Conservation (phyloP, 805 yeast genomes). For the Starmerella potacharoeniae region DNA sequence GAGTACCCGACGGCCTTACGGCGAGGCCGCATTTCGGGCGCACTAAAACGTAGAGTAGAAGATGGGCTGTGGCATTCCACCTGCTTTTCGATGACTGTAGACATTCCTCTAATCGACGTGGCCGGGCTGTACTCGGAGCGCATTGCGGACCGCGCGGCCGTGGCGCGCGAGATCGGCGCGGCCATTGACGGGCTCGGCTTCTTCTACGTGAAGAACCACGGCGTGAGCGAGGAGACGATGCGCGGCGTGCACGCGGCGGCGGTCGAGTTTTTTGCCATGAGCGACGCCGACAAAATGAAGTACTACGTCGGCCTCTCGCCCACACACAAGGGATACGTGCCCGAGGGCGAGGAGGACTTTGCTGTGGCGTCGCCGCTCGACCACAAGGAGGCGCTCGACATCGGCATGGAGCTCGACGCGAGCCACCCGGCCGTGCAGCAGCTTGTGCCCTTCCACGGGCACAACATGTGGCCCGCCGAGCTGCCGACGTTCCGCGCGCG, state of each 20-base stretch:
- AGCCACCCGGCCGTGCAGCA: conserved; percentile 32
- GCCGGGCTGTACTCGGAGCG: conserved; percentile 6
- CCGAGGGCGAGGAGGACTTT: conserved; percentile 14
- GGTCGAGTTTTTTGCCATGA: conserved; percentile 36
- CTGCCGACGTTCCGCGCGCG: conserved; percentile 37
- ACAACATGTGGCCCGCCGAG: conserved; percentile 44
- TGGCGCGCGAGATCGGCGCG: conserved; percentile 25
- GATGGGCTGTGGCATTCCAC: no score
- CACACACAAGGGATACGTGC: conserved; percentile 33
- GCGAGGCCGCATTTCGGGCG: no score
- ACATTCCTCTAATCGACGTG: conserved; percentile 10
- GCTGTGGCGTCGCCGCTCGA: conserved; percentile 31
- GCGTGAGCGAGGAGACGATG: not conserved
- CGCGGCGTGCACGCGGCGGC: conserved; percentile 33
- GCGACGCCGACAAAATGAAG: conserved; percentile 35
- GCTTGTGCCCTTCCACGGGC: conserved; percentile 37
- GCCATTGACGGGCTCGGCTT: conserved; percentile 51
- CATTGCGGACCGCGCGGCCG: conserved; percentile 12
- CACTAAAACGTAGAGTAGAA: no score
- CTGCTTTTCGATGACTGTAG: not conserved
- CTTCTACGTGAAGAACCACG: conserved; percentile 38
- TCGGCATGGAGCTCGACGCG: conserved; percentile 30
- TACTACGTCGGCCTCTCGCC: conserved; percentile 39
- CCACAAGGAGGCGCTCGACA: conserved; percentile 52
- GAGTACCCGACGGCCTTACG: no score